Conservation (phyloP, 2,329 filamentous ascomycete species). For the Xylaria hypoxylon region DNA sequence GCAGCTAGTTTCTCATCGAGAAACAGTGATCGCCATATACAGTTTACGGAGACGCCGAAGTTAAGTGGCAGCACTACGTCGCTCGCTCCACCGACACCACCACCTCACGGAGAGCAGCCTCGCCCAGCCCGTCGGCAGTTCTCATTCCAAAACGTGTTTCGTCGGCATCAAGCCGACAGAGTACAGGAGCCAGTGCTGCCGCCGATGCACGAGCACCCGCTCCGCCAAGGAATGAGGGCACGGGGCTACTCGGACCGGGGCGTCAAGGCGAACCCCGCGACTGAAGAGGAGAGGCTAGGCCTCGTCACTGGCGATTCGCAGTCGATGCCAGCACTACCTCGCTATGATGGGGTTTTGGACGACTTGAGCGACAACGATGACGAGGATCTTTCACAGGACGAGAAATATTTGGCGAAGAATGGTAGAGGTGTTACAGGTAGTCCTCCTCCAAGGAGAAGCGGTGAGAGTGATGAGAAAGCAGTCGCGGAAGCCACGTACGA, state of each 20-base stretch:
- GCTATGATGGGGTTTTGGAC: constrained; percentile 47
- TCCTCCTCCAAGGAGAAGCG: constrained; percentile 46
- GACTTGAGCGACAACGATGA: constrained; percentile 49
- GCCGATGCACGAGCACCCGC: constrained; percentile 49
- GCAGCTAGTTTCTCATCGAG: constrained; percentile 60
- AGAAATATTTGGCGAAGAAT: constrained; percentile 52
- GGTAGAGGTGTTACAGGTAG: constrained; percentile 58
- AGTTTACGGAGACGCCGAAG: constrained; percentile 59
- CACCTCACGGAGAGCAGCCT: constrained; percentile 60
- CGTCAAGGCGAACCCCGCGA: constrained; percentile 63
- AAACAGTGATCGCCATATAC: constrained; percentile 58
- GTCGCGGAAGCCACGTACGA: constrained; percentile 46
- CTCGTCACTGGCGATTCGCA: constrained; percentile 79
- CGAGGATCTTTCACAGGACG: constrained; percentile 48
- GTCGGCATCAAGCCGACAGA: constrained; percentile 60
- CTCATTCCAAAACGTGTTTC: constrained; percentile 90
- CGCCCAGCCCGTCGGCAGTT: constrained; percentile 79
- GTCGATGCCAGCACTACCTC: constrained; percentile 52
- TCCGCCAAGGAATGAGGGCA: constrained; percentile 51
- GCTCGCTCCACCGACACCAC: constrained; percentile 69
- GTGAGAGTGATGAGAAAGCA: constrained; percentile 49
- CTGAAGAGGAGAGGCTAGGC: constrained; percentile 85
- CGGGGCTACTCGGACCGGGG: constrained; percentile 57
- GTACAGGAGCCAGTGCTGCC: constrained; percentile 48
- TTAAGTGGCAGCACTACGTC: constrained; percentile 56